phyloP scores from a whole-genome alignment of 2,329 filamentous ascomycete genomes.

The Trichoderma atrobrunneum region DNA sequence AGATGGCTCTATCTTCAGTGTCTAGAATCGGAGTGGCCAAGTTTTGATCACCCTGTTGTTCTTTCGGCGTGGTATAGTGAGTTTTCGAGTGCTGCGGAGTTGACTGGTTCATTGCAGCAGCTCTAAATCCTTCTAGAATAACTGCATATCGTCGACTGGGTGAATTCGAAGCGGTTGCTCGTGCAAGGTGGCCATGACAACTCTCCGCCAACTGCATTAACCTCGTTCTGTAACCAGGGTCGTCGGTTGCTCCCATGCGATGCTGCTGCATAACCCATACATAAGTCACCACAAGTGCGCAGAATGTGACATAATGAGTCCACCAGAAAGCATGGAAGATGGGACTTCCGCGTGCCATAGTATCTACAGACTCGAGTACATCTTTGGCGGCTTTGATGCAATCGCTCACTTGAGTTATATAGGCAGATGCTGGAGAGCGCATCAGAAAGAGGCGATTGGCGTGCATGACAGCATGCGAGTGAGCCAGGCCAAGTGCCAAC shows the following conservation, averaged over 20 bases:
- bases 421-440: slow-evolving; percentile 24
- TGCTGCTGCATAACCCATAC: slow-evolving; percentile 51
- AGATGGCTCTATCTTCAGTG: not conserved
- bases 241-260: slow-evolving; percentile 15
- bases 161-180: slow-evolving; percentile 38
- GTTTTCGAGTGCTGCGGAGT: not conserved
- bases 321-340: slow-evolving; percentile 52
- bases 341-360: slow-evolving; percentile 37
- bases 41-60: not conserved
- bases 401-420: slow-evolving; percentile 33
- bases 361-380: slow-evolving; percentile 44
- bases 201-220: slow-evolving; percentile 43
- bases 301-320: slow-evolving; percentile 53
- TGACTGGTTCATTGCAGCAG: slow-evolving; percentile 9
- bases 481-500: slow-evolving; percentile 51
- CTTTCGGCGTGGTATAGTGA: not conserved
- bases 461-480: slow-evolving; percentile 55
- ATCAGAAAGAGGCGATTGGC: slow-evolving; percentile 55
- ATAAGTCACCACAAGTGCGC: slow-evolving; percentile 51
- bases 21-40: not conserved
- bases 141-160: slow-evolving; percentile 49
- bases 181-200: slow-evolving; percentile 45
- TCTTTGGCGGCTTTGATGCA: slow-evolving; percentile 48
- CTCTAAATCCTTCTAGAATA: slow-evolving; percentile 50
- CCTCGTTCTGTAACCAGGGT: slow-evolving; percentile 4